Evolutionary conservation across 768 basidiomycete genomes (phyloP), one percentile per base, ranked within the genome.

Genomic region (Trametes punicea): DNA sequence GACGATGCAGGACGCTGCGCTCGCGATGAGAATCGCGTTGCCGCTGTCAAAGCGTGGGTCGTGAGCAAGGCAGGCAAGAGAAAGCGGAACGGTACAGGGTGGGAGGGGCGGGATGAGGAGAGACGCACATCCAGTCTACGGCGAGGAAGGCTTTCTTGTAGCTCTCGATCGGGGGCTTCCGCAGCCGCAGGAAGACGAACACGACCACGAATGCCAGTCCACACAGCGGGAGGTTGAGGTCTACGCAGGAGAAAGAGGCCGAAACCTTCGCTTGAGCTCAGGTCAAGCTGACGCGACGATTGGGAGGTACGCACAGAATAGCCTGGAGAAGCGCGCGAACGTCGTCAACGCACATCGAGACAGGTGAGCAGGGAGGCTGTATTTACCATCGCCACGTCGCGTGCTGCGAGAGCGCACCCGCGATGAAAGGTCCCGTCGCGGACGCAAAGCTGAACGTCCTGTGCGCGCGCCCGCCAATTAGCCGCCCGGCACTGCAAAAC

Each of bases 51-150:
- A 15, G 10, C 18, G 38, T 18, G 13, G 27, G 2, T 31, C 13
- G 30, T 23, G 13, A 45, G 18, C 42, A 11, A 13, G 23, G 10
- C 26, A 10, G 34, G 9, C 18, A 9, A n/a, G 16, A 31, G 9
- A 46, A 10, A 13, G 4, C 7, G 3, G 18, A 9, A 33, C 6
- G 8, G 11, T n/a, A n/a, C n/a, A n/a, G n/a, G n/a, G 18, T 50
- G 31, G 9, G 21, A 38, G 27, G 5, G 10, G 11, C n/a, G 25
- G 16, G 31, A n/a, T n/a, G 39, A 11, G 10, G 25, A 15, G 8
- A 16, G 30, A 61, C 74, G 51, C 54, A 73, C 71, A 69, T 66
- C 75, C 75, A 75, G 44, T 75, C 74, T 16, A 75, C 65, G 7
- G 59, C 56, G 20, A 18, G 21, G n/a, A 71, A 46, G 49, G 55